Evolutionary conservation across 2,329 filamentous ascomycete species (phyloP).

Genomic region (Neocatenulostroma microsporum): DNA sequence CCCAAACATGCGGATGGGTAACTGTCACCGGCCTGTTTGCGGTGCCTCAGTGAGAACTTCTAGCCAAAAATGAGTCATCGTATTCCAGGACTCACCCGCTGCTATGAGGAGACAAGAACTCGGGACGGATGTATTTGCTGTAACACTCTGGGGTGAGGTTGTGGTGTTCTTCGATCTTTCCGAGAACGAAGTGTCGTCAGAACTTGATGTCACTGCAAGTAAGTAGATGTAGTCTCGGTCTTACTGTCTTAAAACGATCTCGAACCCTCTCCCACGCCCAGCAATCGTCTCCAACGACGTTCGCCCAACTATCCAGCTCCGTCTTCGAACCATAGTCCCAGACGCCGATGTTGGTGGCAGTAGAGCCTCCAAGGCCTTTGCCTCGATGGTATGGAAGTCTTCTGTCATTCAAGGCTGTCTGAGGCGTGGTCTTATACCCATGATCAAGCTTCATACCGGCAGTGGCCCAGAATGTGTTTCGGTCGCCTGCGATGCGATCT

Average conservation of each 20-base stretch:
- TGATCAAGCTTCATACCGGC: not conserved
- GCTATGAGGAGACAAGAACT: not conserved
- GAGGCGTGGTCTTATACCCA: not conserved
- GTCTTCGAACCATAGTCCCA: not conserved
- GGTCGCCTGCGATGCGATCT: not conserved
- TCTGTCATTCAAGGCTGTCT: not conserved
- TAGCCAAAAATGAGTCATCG: no score
- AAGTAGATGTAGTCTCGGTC: not conserved
- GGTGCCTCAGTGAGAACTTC: no score
- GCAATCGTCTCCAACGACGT: not conserved
- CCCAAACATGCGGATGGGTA: no score
- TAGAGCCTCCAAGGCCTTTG: not conserved
- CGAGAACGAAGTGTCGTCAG: no score
- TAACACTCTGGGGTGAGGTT: no score
- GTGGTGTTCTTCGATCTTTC: no score
- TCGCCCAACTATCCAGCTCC: not conserved
- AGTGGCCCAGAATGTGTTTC: not conserved
- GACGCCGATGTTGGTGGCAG: not conserved
- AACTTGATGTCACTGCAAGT: not conserved
- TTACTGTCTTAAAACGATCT: no score
- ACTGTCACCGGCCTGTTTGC: no score
- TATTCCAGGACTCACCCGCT: no score
- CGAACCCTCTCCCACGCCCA: not conserved
- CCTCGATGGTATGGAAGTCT: not conserved
- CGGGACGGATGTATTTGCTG: not conserved